Evolutionary conservation across 306 rosid species (phyloP).

Genomic region (Cucurbita argyrosperma): DNA sequence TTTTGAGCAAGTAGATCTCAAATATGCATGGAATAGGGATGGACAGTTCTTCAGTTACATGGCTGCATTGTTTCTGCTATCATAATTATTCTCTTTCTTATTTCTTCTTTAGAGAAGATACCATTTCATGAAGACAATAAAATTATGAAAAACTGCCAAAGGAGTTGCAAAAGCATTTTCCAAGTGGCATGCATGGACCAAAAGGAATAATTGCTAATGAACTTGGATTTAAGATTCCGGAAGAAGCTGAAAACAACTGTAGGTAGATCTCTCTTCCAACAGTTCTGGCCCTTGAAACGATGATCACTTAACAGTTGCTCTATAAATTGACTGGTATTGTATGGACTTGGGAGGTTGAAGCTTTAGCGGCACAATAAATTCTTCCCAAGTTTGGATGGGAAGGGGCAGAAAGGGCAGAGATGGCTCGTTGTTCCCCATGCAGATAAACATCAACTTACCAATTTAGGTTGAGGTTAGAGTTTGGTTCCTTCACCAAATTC

Average conservation of each 20-base stretch:
- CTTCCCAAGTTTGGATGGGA: background rate
- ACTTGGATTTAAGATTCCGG: background rate
- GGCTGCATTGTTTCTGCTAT: background rate
- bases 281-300: background rate
- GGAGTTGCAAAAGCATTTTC: background rate
- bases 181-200: background rate
- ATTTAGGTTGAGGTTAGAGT: background rate
- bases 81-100: background rate
- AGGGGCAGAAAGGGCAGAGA: background rate
- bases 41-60: background rate
- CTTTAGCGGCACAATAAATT: background rate
- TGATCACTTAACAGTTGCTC: background rate
- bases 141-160: background rate
- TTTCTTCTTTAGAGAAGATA: background rate
- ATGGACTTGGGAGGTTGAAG: background rate
- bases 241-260: background rate
- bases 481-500: background rate
- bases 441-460: background rate
- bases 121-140: background rate
- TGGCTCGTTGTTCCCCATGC: background rate
- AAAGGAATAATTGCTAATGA: background rate
- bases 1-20: background rate
- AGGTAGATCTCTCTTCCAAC: background rate
- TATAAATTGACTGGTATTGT: background rate
- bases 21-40: background rate